A percentile compares a stretch with the other conserved stretches of the same genome.
phyloP scores from a whole-genome alignment of 2,329 filamentous ascomycete species.

The Cercospora canescens region DNA sequence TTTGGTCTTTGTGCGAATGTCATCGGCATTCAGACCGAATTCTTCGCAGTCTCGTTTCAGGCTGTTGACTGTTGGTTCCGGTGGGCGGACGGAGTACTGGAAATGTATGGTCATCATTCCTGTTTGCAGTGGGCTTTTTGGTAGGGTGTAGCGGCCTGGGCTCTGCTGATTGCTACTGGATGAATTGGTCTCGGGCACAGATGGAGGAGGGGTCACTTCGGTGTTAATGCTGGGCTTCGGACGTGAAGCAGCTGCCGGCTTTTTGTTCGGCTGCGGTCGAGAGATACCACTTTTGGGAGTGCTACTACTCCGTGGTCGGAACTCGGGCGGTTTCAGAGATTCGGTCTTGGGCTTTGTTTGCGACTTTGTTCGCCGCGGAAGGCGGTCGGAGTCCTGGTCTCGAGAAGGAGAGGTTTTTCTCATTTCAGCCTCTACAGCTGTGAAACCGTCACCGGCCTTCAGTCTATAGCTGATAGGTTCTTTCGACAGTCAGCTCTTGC shows the following conservation, averaged over 20 bases:
- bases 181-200: background rate
- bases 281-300: background rate
- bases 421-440: background rate
- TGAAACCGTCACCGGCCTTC: background rate
- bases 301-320: background rate
- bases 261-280: background rate
- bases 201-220: background rate
- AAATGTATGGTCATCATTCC: background rate
- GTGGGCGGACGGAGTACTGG: slow-evolving; percentile 1
- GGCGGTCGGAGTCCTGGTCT: background rate
- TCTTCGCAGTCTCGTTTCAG: background rate
- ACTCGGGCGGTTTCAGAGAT: background rate
- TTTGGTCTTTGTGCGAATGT: background rate
- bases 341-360: background rate
- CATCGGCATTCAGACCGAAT: background rate
- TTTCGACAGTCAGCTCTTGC: background rate
- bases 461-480: slow-evolving; percentile 1
- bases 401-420: background rate
- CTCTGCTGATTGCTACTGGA: background rate
- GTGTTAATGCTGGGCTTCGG: slow-evolving; percentile 1
- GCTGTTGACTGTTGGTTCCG: background rate
- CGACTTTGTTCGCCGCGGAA: background rate
- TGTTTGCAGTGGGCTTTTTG: background rate
- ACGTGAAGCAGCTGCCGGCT: too few relatives aligned
- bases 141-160: background rate